Conservation (phyloP, 2,329 filamentous ascomycete species). For the Fusarium udum region DNA sequence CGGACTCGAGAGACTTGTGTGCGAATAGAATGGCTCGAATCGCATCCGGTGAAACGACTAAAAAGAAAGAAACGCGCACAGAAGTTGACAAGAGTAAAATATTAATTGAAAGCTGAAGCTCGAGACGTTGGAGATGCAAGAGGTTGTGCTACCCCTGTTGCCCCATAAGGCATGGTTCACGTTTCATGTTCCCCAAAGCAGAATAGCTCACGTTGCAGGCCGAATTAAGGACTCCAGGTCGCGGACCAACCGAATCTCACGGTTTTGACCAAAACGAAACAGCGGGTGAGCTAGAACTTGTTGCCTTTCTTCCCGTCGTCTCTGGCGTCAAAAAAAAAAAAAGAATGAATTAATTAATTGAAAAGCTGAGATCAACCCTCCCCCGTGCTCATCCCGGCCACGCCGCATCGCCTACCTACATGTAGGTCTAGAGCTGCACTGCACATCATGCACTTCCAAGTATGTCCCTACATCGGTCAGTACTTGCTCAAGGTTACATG, state of each 20-base stretch:
- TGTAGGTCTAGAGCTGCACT: not conserved
- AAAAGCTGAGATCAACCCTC: slow-evolving; percentile 1
- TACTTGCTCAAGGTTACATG: not conserved
- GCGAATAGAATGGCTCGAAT: not conserved
- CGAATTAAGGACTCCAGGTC: slow-evolving; percentile 27
- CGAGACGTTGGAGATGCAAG: slow-evolving; percentile 28
- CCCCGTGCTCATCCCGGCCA: slow-evolving; percentile 14
- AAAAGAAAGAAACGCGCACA: slow-evolving; percentile 26
- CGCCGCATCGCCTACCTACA: not conserved
- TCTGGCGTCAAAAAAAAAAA: not conserved
- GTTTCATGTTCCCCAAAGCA: slow-evolving; percentile 25
- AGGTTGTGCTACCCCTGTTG: not conserved
- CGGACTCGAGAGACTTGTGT: not conserved
- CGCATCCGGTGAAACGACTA: slow-evolving; percentile 15
- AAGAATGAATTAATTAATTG: not conserved
- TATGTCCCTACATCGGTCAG: not conserved
- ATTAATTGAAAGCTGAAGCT: slow-evolving; percentile 18
- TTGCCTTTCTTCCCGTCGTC: not conserved
- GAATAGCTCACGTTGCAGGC: slow-evolving; percentile 30
- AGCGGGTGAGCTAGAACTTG: not conserved
- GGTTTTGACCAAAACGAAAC: slow-evolving; percentile 11
- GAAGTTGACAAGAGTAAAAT: slow-evolving; percentile 7
- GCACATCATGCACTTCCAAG: not conserved
- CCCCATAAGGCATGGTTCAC: slow-evolving; percentile 2
- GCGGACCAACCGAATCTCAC: slow-evolving; percentile 19